These are phyloP conservation scores for Cryphonectria parasitica DNA, from an alignment of 2,329 filamentous ascomycete genomes.

Conservation along the genomic window DNA sequence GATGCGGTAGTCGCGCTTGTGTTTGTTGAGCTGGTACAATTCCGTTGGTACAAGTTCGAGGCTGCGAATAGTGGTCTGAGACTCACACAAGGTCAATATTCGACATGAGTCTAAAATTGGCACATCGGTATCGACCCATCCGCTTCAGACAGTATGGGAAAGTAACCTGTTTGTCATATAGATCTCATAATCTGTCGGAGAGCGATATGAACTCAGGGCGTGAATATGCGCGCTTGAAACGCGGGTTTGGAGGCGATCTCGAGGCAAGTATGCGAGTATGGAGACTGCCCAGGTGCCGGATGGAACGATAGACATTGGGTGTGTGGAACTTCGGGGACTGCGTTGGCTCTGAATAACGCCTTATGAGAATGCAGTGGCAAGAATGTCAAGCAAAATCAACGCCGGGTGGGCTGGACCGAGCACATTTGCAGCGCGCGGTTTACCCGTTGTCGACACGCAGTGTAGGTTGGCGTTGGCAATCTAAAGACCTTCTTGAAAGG, in stretches of 20 bases:
- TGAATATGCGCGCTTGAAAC: slow-evolving; percentile 12
- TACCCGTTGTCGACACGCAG: not conserved
- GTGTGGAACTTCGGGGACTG: not conserved
- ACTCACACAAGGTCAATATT: not conserved
- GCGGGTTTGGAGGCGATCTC: not conserved
- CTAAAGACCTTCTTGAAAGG: slow-evolving; percentile 6
- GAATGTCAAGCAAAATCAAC: not conserved
- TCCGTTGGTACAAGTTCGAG: not conserved
- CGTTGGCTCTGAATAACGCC: not conserved
- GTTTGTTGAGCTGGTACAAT: not conserved
- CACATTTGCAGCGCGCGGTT: not conserved
- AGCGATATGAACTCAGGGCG: slow-evolving; percentile 3
- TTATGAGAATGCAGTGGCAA: not conserved
- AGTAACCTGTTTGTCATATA: not conserved
- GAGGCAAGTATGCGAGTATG: not conserved
- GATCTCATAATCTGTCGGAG: not conserved
- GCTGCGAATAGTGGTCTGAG: not conserved
- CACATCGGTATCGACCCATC: not conserved
- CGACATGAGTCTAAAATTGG: not conserved
- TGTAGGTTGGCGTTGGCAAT: not conserved
- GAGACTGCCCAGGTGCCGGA: not conserved
- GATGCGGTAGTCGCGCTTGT: not conserved
- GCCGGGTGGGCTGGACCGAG: not conserved
- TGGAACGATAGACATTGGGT: not conserved
- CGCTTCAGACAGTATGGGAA: not conserved